phyloP scores from a whole-genome alignment of 768 basidiomycete species.

The Inosperma sp. region DNA sequence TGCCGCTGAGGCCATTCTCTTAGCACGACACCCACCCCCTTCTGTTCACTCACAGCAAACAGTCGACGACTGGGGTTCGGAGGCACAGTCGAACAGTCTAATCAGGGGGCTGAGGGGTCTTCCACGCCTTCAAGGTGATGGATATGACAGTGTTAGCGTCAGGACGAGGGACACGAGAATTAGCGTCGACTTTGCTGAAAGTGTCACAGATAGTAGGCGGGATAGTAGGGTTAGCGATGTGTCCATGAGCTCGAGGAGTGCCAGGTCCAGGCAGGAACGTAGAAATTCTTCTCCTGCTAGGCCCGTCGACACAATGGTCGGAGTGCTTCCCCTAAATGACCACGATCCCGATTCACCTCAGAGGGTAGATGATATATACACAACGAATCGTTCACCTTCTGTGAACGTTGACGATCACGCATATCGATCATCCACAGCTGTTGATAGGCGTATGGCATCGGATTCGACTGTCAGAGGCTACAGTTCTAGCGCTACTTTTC shows the following conservation, averaged over 20 bases:
- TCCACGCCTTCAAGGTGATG: conserved; percentile 3
- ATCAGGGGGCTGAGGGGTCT: conserved; percentile 15
- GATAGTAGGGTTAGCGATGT: conserved; percentile 12
- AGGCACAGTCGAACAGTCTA: conserved; percentile 16
- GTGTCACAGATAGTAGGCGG: conserved; percentile 6
- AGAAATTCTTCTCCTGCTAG: conserved; percentile 17
- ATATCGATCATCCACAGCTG: conserved; percentile 11
- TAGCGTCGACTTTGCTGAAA: conserved; percentile 4
- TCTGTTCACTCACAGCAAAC: conserved; percentile 8
- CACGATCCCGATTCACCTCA: background rate
- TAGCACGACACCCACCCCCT: conserved; percentile 5
- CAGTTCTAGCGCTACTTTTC: background rate
- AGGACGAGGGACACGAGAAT: conserved; percentile 6
- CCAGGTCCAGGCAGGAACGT: conserved; percentile 1
- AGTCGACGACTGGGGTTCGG: conserved; percentile 11
- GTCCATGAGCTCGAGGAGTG: conserved; percentile 4
- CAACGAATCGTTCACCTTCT: background rate
- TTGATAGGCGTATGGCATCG: conserved; percentile 7
- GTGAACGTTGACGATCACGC: background rate
- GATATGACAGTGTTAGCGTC: background rate
- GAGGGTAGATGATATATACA: background rate
- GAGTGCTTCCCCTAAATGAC: conserved; percentile 18
- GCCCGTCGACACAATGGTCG: conserved; percentile 22
- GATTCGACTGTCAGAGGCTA: background rate
- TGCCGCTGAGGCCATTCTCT: conserved; percentile 3